Conservation (phyloP, 2,329 filamentous ascomycete genomes). For the Periconia sp. region DNA sequence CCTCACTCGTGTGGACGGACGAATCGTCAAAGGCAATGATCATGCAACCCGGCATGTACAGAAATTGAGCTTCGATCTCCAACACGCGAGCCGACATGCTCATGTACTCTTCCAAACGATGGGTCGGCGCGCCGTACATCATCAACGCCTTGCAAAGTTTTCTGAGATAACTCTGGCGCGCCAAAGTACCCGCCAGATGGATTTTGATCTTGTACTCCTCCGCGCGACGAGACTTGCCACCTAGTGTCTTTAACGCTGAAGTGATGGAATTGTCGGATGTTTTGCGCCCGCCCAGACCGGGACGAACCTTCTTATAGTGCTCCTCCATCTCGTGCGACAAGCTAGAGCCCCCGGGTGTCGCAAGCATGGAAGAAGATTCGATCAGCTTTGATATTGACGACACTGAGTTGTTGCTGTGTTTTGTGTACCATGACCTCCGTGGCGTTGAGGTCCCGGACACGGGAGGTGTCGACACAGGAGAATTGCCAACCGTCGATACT, state of each 20-base stretch:
- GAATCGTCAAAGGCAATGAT: slow-evolving; percentile 85
- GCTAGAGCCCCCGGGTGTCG: slow-evolving; percentile 43
- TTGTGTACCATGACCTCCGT: slow-evolving; percentile 40
- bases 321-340: slow-evolving; percentile 45
- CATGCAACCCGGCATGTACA: slow-evolving; percentile 92
- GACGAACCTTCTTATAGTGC: slow-evolving; percentile 42
- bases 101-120: slow-evolving; percentile 90
- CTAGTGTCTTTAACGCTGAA: slow-evolving; percentile 28
- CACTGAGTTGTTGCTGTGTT: slow-evolving; percentile 39
- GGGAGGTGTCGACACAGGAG: slow-evolving; percentile 44
- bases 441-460: slow-evolving; percentile 45
- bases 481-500: slow-evolving; percentile 38
- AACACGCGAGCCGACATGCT: slow-evolving; percentile 86
- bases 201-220: slow-evolving; percentile 61
- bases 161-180: slow-evolving; percentile 78
- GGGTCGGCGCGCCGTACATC: slow-evolving; percentile 87
- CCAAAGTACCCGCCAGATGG: slow-evolving; percentile 69
- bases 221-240: slow-evolving; percentile 40
- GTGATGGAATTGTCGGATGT: slow-evolving; percentile 41
- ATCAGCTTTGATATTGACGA: slow-evolving; percentile 48
- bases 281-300: slow-evolving; percentile 11
- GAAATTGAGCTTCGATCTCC: slow-evolving; percentile 84
- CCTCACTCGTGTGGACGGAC: slow-evolving; percentile 74
- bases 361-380: slow-evolving; percentile 48
- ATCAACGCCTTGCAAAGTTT: slow-evolving; percentile 85